Evolutionary conservation across 208 protist genomes (phyloP).

Genomic region (Wallacemonas sp.): DNA sequence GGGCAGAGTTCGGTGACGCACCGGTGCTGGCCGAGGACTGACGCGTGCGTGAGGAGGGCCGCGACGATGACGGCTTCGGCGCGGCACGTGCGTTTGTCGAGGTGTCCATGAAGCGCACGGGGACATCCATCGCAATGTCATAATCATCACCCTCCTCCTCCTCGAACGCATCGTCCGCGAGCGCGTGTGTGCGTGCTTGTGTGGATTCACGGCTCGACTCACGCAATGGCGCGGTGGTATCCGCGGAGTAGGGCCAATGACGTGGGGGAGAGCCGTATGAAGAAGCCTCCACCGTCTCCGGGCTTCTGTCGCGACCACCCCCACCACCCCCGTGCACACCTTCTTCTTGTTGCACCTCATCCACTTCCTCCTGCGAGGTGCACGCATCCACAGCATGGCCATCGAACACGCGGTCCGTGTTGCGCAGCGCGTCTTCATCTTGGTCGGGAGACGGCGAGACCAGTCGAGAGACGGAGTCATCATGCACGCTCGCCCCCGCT

Average conservation of each 20-base stretch:
- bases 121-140: slow-evolving; percentile 4
- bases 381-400: background rate
- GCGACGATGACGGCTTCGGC: background rate
- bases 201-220: slow-evolving; percentile 3
- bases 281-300: too few relatives aligned
- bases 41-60: background rate
- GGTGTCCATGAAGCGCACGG: background rate
- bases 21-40: background rate
- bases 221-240: slow-evolving; percentile 5
- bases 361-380: too few relatives aligned
- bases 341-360: too few relatives aligned
- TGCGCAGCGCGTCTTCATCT: too few relatives aligned
- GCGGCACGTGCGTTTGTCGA: background rate
- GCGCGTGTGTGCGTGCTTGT: too few relatives aligned
- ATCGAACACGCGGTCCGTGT: too few relatives aligned
- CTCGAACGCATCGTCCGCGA: background rate
- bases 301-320: too few relatives aligned
- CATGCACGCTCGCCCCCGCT: background rate
- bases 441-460: slow-evolving; percentile 2
- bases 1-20: background rate
- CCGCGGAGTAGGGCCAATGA: background rate
- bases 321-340: too few relatives aligned
- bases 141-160: slow-evolving; percentile 12
- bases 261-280: too few relatives aligned
- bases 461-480: background rate